phyloP scores from a whole-genome alignment of 2,329 filamentous ascomycete species.

The Talaromyces sp. region DNA sequence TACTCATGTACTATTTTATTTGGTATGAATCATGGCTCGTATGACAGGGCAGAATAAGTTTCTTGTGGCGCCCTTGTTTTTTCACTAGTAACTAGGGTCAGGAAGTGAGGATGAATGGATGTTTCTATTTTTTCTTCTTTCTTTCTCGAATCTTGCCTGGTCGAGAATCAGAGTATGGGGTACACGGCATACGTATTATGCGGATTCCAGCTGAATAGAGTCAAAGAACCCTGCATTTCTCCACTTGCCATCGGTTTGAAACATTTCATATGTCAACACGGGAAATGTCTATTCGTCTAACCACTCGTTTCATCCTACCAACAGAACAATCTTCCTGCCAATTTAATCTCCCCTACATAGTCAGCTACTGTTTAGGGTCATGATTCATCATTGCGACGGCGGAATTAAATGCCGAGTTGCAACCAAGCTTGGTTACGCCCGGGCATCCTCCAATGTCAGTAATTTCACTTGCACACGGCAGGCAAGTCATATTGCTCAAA shows the following conservation, averaged over 20 bases:
- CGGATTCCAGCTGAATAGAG: background rate
- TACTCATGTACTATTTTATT: background rate
- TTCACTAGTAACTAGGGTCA: background rate
- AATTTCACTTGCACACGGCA: background rate
- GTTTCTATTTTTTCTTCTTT: slow-evolving; percentile 12
- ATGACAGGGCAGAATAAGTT: background rate
- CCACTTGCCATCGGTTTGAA: background rate
- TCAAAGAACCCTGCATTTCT: background rate
- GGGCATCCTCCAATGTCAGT: background rate
- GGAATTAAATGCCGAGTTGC: slow-evolving; percentile 10
- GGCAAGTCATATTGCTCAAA: background rate
- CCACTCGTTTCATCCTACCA: background rate
- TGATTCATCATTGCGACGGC: background rate
- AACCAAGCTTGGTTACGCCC: background rate
- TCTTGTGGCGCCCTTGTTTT: background rate
- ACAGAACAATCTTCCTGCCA: background rate
- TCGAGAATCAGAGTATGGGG: slow-evolving; percentile 1
- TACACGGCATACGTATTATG: background rate
- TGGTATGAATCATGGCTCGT: background rate
- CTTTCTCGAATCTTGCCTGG: slow-evolving; percentile 14
- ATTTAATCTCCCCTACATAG: background rate
- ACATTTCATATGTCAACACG: background rate
- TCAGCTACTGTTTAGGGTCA: background rate
- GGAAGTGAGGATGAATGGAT: background rate
- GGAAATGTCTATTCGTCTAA: background rate